Conservation (phyloP, 2,329 filamentous ascomycete genomes). For the Aspergillus transmontanensis region DNA sequence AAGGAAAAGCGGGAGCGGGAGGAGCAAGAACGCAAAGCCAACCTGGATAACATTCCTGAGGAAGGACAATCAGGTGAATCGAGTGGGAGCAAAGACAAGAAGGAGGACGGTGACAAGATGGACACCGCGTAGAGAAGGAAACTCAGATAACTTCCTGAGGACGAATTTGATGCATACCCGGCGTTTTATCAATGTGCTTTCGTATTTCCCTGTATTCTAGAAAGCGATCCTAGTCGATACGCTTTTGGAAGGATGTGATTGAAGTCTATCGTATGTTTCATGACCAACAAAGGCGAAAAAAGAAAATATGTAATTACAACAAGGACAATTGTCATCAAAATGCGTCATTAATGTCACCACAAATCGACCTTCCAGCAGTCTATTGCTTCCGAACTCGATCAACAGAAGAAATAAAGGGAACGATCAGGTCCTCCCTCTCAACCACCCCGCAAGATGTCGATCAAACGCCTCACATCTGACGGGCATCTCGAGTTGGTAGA, state of each 20-base stretch:
- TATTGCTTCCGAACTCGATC: slow-evolving; percentile 8
- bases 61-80: slow-evolving; percentile 68
- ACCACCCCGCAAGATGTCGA: slow-evolving; percentile 76
- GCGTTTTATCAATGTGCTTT: slow-evolving; percentile 30
- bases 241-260: slow-evolving; percentile 17
- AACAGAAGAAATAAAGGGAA: neutral
- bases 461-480: slow-evolving; percentile 95
- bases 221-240: slow-evolving; percentile 15
- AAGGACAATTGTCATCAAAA: slow-evolving; percentile 8
- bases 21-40: slow-evolving; percentile 70
- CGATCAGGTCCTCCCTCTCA: slow-evolving; percentile 58
- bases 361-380: slow-evolving; percentile 20
- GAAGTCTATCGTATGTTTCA: slow-evolving; percentile 14
- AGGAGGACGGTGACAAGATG: slow-evolving; percentile 76
- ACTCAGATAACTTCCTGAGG: slow-evolving; percentile 20
- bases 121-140: slow-evolving; percentile 70
- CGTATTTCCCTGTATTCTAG: slow-evolving; percentile 21
- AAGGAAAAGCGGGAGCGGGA: slow-evolving; percentile 78
- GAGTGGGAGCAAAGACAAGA: slow-evolving; percentile 58
- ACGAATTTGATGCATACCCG: slow-evolving; percentile 42
- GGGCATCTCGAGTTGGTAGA: slow-evolving; percentile 98
- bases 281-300: slow-evolving; percentile 1
- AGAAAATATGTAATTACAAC: slow-evolving; percentile 9
- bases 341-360: slow-evolving; percentile 11
- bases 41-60: slow-evolving; percentile 80